A percentile compares a stretch with the other conserved stretches of the same genome.
Evolutionary conservation across 345 rosid genomes (phyloP).

Genomic region (Heritiera littoralis): DNA sequence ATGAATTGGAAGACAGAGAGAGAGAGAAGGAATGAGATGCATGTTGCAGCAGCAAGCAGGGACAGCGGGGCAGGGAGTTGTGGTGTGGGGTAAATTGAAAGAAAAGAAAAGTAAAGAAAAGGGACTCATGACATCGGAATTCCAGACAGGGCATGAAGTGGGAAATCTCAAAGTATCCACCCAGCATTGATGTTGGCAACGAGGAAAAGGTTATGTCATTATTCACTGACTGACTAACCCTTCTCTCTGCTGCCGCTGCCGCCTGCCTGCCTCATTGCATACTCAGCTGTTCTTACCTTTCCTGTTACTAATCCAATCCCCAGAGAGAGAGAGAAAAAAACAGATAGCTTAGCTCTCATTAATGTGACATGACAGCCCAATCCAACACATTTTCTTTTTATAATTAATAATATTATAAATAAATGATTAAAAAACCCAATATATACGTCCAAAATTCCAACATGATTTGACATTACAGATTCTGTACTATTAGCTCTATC

Average conservation of each 20-base stretch:
- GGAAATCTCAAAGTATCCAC: conserved; percentile 27
- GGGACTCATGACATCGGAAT: not conserved
- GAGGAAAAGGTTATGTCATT: conserved; percentile 45
- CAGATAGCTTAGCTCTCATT: not conserved
- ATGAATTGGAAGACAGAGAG: not conserved
- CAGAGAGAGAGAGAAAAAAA: not conserved
- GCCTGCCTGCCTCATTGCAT: not conserved
- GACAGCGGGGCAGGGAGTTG: not conserved
- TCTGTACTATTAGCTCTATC: conserved; percentile 49
- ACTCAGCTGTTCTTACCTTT: not conserved
- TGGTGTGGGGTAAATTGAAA: not conserved
- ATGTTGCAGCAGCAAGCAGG: not conserved
- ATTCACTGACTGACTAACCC: conserved; percentile 7
- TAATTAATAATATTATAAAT: not conserved
- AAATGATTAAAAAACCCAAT: conserved; percentile 31
- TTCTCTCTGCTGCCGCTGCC: not conserved
- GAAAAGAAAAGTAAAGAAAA: not conserved
- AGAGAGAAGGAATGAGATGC: not conserved
- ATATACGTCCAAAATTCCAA: conserved; percentile 60
- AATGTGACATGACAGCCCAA: conserved; percentile 39
- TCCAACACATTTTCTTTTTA: conserved; percentile 12
- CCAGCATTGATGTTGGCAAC: conserved; percentile 32
- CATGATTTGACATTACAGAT: conserved; percentile 97
- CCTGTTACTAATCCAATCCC: conserved; percentile 3
- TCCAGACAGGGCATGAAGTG: conserved; percentile 13